A percentile compares a stretch with the other conserved stretches of the same genome.
These are phyloP conservation scores for Neurospora discreta DNA, from an alignment of 495 filamentous ascomycete species.

Conservation along the genomic window DNA sequence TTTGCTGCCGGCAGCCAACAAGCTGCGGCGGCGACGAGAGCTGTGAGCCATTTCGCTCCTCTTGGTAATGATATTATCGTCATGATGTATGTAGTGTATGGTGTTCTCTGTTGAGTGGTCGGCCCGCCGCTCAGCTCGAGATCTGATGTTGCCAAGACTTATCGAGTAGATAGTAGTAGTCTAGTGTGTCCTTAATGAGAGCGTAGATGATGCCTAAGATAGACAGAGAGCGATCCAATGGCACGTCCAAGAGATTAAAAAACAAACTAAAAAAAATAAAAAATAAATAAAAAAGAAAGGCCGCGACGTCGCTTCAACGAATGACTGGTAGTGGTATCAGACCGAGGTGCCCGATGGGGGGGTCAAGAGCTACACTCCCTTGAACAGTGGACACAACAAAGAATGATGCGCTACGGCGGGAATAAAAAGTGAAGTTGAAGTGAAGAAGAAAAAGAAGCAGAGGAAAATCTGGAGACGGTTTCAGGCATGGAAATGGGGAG, in stretches of 20 bases:
- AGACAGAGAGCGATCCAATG: not conserved
- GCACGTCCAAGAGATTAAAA: not conserved
- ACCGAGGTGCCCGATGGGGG: not conserved
- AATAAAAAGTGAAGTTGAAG: not conserved
- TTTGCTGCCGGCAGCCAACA: conserved; percentile 9
- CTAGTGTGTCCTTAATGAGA: not conserved
- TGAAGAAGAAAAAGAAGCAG: not conserved
- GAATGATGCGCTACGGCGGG: not conserved
- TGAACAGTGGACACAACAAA: not conserved
- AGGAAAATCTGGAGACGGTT: not conserved
- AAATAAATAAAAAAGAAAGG: not conserved
- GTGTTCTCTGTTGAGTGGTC: not conserved
- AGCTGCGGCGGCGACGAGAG: conserved; percentile 7
- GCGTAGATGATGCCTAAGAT: not conserved
- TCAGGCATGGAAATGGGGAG: not conserved
- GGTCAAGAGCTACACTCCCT: not conserved
- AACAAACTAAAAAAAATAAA: no score
- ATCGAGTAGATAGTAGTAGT: no score
- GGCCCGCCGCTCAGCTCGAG: not conserved
- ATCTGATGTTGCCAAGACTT: not conserved
- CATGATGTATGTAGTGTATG: not conserved
- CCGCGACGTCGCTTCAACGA: not conserved
- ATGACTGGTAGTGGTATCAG: not conserved
- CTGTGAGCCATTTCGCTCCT: conserved; percentile 10
- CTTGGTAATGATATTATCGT: not conserved